Conservation (phyloP, 2,329 filamentous ascomycete genomes). For the Talaromyces amestolkiae region DNA sequence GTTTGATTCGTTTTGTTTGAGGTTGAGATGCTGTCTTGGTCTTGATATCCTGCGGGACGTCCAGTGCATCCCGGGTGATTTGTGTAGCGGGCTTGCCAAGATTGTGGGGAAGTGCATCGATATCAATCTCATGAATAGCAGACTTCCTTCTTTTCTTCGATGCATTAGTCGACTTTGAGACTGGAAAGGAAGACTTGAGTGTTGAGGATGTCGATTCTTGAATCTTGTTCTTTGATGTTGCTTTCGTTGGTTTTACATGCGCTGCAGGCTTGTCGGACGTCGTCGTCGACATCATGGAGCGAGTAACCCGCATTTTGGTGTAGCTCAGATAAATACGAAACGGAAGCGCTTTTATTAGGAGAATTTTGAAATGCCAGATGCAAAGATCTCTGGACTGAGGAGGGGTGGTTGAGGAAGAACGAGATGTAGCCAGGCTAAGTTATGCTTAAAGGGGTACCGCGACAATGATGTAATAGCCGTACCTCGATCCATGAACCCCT, state of each 20-base stretch:
- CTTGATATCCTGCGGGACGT: background rate
- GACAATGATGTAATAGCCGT: conserved; percentile 2
- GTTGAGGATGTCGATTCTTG: background rate
- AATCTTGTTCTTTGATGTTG: background rate
- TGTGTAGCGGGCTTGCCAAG: conserved; percentile 40
- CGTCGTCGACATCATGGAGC: conserved; percentile 26
- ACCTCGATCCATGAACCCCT: background rate
- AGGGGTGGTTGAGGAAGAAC: background rate
- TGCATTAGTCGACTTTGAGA: conserved; percentile 25
- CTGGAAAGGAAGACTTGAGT: conserved; percentile 6
- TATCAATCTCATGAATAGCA: conserved; percentile 15
- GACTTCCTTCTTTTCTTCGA: conserved; percentile 24
- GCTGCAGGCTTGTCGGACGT: conserved; percentile 37
- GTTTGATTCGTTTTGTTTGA: conserved; percentile 14
- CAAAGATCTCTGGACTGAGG: background rate
- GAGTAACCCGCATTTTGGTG: conserved; percentile 25
- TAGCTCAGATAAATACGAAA: background rate
- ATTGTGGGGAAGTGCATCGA: conserved; percentile 57
- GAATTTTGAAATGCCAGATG: background rate
- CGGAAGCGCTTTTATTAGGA: background rate
- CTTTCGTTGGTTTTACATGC: conserved; percentile 24
- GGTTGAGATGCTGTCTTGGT: background rate
- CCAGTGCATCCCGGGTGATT: background rate
- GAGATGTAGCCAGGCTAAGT: background rate
- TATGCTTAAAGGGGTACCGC: background rate